Evolutionary conservation across 2,329 filamentous ascomycete species (phyloP), one percentile per base, ranked within the genome.

Genomic region (Alternaria infectoria): DNA sequence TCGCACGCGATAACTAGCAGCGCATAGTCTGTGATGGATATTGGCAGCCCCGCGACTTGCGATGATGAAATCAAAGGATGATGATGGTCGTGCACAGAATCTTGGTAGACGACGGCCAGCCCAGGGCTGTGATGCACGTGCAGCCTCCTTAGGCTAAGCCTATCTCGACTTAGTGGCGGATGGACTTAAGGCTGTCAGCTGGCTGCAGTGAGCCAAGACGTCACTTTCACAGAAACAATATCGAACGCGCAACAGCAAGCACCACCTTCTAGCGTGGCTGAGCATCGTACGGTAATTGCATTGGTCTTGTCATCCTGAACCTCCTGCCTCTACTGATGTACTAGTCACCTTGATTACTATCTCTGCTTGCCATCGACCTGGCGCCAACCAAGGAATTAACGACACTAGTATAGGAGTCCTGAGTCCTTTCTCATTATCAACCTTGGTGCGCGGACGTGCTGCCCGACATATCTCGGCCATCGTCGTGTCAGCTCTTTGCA

Each of bases 141-240:
- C 32, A 8, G 15, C 7, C 7, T 36, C 7, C 15, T 4, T 7
- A 30, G 3, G 9, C 47, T 28, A 50, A 30, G 10, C 47, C 25
- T n/a, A 30, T 30, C 7, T 12, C 11, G 47, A 17, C 15, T 50
- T 50, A 50, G 47, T 25, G 47, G 6, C 11, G 26, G n/a, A 17
- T 50, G 47, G 47, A 50, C 47, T 50, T 30, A 50, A 50, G 47
- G 26, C 47, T 50, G 47, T 50, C 47, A 50, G 47, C 25, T 50
- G 47, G 47, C 25, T 50, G 47, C 47, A 50, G 47, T 21, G 25
- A 28, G 47, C 47, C 47, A 50, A 50, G 47, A 30, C 25, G 25
- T 50, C 25, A 50, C 47, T 30, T 30, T 28, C 26, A 19, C 25
- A 49, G 15, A 25, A 12, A 7, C 11, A 30, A 30, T 19, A 50